Base-by-base conservation (phyloP, 345 rosid species). In the Hibiscus trionum region DNA sequence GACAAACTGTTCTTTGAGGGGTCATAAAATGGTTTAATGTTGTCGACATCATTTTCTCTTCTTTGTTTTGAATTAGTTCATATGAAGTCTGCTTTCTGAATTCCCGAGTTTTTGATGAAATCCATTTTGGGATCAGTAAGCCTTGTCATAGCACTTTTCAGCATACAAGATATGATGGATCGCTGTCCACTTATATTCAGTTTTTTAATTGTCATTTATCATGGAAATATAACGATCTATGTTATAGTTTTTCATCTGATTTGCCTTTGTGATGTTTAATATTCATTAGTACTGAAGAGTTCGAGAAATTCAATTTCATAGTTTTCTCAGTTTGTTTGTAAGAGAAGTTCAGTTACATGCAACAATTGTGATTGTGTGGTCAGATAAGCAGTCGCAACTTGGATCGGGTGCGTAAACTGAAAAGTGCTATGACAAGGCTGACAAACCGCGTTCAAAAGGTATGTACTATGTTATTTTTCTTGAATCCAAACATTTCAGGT, bases 321-420 rank as follows among this genome's bases (percentile, higher is more conserved):
- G n/a, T 67, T 59, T 33, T 11, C 44, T 27, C 62, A 17, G 7
- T 75, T 70, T 61, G 37, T 17, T 57, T 71, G 21, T 55, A 49
- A 37, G 52, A n/a, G 11, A 19, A 67, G 67, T 11, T 69, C 57
- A 68, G 61, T 58, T 64, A 47, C 29, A 11, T 75, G 77, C 33
- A 64, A 19, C 4, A 64, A 21, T 64, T 42, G 52, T 64, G 21
- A 39, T 64, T 12, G 10, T 39, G 31, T 21, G 10, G 55, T 50
- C 82, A 87, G 91, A 87, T 87, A 71, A 83, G 91, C 83, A 82
- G 88, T 75, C 85, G 81, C 26, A 84, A 87, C 74, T 76, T 85
- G 81, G 87, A 85, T 27, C 71, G 82, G 17, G 86, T 81, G 75
- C 85, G 87, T 21, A 87, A 84, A 71, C 56, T 85, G 78, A 87